These are phyloP conservation scores for Oryza australiensis DNA, from an alignment of 176 grass and related monocot genomes.

Conservation along the genomic window DNA sequence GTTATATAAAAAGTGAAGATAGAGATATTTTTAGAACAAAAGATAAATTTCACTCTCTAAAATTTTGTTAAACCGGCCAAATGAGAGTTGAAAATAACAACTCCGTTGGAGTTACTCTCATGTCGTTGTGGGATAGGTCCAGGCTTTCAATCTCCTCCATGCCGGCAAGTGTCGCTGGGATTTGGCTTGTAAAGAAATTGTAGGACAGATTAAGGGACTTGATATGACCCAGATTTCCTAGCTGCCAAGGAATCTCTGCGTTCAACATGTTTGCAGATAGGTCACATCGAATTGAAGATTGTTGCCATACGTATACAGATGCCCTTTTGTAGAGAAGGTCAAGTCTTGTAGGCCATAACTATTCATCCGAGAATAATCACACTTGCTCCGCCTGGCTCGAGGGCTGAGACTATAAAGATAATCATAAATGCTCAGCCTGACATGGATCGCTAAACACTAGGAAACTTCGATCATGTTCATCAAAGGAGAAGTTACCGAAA, in stretches of 20 bases:
- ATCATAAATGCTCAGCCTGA: no score
- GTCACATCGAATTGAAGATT: neutral
- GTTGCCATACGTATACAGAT: neutral
- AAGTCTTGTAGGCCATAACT: neutral
- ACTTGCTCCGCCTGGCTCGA: no score
- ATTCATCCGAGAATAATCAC: no score
- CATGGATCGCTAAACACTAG: no score
- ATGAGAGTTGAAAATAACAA: no score
- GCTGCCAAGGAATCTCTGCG: slow-evolving; percentile 23
- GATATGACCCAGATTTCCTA: slow-evolving; percentile 18
- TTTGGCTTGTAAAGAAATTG: slow-evolving; percentile 11
- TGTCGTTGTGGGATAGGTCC: slow-evolving; percentile 34
- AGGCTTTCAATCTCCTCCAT: slow-evolving; percentile 24
- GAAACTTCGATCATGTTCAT: neutral
- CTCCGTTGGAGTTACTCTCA: no score
- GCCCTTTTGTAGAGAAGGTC: slow-evolving; percentile 29
- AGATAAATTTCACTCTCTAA: no score
- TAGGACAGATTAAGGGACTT: slow-evolving; percentile 29
- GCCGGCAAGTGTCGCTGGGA: slow-evolving; percentile 3
- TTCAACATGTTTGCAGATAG: slow-evolving; percentile 20
- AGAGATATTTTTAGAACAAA: no score
- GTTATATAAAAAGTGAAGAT: no score
- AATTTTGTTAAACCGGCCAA: no score
- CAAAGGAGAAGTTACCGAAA: slow-evolving; percentile 16
- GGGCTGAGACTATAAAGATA: no score